Evolutionary conservation across 768 basidiomycete genomes (phyloP).

Genomic region (Holtermanniella nyarrowii): DNA sequence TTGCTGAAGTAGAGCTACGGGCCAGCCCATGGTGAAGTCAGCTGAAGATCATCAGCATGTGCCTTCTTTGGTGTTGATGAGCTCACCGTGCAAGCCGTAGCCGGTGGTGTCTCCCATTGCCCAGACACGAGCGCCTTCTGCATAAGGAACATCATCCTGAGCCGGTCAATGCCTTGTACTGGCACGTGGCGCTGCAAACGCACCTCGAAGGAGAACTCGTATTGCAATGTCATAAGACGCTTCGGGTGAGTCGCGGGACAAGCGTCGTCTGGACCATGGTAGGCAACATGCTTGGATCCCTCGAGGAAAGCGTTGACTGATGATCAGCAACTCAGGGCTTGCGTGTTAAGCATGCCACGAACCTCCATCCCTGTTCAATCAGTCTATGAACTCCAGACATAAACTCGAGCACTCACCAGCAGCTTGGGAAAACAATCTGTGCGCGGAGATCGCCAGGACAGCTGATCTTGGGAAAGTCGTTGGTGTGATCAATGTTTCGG

Average conservation of each 20-base stretch:
- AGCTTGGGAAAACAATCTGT: slow-evolving; percentile 20
- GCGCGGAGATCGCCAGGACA: slow-evolving; percentile 24
- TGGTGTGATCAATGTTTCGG: slow-evolving; percentile 2
- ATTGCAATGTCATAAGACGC: neutral
- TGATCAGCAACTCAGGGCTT: slow-evolving; percentile 9
- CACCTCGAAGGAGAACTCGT: slow-evolving; percentile 21
- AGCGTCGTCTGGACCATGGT: slow-evolving; percentile 11
- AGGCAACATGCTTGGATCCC: slow-evolving; percentile 14
- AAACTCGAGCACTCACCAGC: slow-evolving; percentile 10
- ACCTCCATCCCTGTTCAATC: slow-evolving; percentile 16
- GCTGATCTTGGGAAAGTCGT: slow-evolving; percentile 11
- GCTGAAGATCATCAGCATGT: neutral
- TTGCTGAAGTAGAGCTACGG: neutral
- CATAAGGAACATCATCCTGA: slow-evolving; percentile 16
- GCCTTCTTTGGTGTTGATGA: neutral
- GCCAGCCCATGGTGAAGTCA: neutral
- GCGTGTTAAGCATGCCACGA: too few relatives aligned
- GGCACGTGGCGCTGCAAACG: neutral
- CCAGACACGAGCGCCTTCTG: slow-evolving; percentile 12
- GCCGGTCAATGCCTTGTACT: neutral
- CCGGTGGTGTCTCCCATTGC: slow-evolving; percentile 22
- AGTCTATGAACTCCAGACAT: neutral
- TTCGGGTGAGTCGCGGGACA: slow-evolving; percentile 11
- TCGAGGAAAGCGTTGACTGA: neutral
- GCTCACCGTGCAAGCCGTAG: slow-evolving; percentile 23